These are phyloP conservation scores for Comarum palustre DNA, from an alignment of 306 rosid genomes.

Conservation along the genomic window DNA sequence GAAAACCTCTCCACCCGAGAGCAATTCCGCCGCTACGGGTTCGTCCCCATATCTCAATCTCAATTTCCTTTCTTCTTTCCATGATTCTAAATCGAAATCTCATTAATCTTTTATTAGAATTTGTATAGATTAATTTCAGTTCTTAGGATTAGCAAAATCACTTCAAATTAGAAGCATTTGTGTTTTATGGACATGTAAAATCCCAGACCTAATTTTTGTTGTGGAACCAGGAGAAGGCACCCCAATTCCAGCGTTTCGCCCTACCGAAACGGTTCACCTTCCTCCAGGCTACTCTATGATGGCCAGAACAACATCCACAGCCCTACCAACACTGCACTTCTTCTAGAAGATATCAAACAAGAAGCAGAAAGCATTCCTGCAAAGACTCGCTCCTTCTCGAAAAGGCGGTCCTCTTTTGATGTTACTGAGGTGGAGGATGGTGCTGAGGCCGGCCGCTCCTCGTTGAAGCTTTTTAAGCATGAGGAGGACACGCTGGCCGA, in stretches of 20 bases:
- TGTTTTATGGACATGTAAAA: background rate
- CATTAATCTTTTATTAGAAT: background rate
- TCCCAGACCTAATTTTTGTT: background rate
- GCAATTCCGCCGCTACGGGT: slow-evolving; percentile 82
- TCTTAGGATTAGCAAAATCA: too few species aligned
- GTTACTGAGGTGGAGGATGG: slow-evolving; percentile 50
- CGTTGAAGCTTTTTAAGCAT: slow-evolving; percentile 59
- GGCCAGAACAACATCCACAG: slow-evolving; percentile 66
- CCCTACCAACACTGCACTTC: slow-evolving; percentile 85
- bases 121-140: background rate
- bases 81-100: background rate
- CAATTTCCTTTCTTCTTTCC: background rate
- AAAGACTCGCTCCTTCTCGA: slow-evolving; percentile 43
- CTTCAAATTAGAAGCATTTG: background rate
- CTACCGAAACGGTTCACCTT: slow-evolving; percentile 43
- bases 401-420: slow-evolving; percentile 52
- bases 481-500: slow-evolving; percentile 62
- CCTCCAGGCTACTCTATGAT: slow-evolving; percentile 61
- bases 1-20: slow-evolving; percentile 62
- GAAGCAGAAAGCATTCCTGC: slow-evolving; percentile 60
- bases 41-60: background rate
- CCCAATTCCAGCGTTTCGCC: slow-evolving; percentile 48
- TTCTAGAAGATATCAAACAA: slow-evolving; percentile 80
- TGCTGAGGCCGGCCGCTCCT: slow-evolving; percentile 51
- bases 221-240: slow-evolving; percentile 64